Base-by-base conservation (phyloP, 768 basidiomycete species). In the Mycena crocata region DNA sequence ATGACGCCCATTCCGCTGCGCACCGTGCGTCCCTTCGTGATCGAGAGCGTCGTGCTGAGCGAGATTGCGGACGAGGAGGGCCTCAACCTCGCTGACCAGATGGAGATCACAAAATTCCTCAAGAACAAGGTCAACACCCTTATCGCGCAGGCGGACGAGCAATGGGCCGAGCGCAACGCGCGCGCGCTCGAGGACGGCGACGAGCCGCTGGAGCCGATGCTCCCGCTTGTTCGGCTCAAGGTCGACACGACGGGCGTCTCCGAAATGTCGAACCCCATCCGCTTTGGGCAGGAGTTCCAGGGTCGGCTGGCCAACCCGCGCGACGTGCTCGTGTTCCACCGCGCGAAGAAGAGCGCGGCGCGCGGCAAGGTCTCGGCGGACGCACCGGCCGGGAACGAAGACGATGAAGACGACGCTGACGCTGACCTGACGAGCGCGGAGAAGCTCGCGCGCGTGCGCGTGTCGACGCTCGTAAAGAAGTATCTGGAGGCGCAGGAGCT, bases 201-300 rank as follows among this genome's bases (percentile, higher is more conserved):
- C 34, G 85, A 86, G 56, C 85, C 85, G 58, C 77, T 89, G 1
- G 84, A 86, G 13, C 84, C 79, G 9, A 93, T 97, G 91, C 86
- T 98, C 13, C 97, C 96, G 1, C 88, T 98, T 50, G 82, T 98
- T 51, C 87, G 96, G 15, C 83, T 98, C 21, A 96, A 94, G 83
- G 95, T 97, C 21, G 95, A 97, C 75, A 96, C 95, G 0, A 94
- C 96, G 0, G 93, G 92, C 45, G 93, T 95, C 10, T 89, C 89
- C 62, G 93, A 94, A 72, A 95, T 95, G 81, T 95, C 93, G 58
- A 99, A 99, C 76, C 96, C 97, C 26, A 92, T 97, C 56, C 92
- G 98, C 13, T 98, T 99, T 76, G 97, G 98, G 1, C 96, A 97
- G 76, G 94, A 97, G 76, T 98, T 98, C 77, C 87, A 90, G 70